Evolutionary conservation across 2,329 filamentous ascomycete species (phyloP).

Genomic region (Didymella arachidicola): DNA sequence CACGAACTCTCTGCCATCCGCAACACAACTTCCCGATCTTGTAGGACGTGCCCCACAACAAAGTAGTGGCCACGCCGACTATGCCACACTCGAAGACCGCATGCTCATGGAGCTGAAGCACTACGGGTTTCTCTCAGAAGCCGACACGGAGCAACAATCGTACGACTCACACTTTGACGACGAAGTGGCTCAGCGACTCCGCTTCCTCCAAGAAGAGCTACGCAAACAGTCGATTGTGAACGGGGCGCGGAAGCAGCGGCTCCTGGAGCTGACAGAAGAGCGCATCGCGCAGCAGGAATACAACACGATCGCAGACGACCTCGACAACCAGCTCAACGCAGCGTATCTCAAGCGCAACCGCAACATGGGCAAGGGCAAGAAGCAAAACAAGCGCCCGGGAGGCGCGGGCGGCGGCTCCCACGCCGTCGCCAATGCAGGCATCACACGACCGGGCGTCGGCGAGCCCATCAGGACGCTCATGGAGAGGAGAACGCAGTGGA

Average conservation of each 20-base stretch:
- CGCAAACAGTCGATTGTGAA: constrained; percentile 86
- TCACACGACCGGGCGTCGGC: constrained; percentile 70
- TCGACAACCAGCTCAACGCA: constrained; percentile 92
- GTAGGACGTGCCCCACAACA: constrained; percentile 81
- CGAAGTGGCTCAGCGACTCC: constrained; percentile 88
- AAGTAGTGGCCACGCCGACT: constrained; percentile 75
- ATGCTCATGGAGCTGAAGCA: constrained; percentile 90
- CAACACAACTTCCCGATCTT: constrained; percentile 81
- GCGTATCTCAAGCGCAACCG: constrained; percentile 96
- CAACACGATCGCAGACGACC: constrained; percentile 93
- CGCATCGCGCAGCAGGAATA: constrained; percentile 97
- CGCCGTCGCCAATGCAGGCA: constrained; percentile 49
- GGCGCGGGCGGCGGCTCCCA: constrained; percentile 77
- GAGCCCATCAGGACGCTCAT: constrained; percentile 91
- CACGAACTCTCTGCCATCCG: constrained; percentile 63
- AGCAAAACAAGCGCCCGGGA: constrained; percentile 78
- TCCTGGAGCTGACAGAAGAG: constrained; percentile 87
- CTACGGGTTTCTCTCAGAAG: constrained; percentile 83
- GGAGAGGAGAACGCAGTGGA: constrained; percentile 90
- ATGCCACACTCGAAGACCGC: constrained; percentile 85
- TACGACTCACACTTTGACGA: constrained; percentile 93
- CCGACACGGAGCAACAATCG: constrained; percentile 72
- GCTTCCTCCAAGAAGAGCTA: constrained; percentile 81
- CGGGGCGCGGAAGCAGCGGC: constrained; percentile 84
- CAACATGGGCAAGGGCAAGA: constrained; percentile 92